Base-by-base conservation (phyloP, 1,139 yeast species). In the Hansenula sp. region DNA sequence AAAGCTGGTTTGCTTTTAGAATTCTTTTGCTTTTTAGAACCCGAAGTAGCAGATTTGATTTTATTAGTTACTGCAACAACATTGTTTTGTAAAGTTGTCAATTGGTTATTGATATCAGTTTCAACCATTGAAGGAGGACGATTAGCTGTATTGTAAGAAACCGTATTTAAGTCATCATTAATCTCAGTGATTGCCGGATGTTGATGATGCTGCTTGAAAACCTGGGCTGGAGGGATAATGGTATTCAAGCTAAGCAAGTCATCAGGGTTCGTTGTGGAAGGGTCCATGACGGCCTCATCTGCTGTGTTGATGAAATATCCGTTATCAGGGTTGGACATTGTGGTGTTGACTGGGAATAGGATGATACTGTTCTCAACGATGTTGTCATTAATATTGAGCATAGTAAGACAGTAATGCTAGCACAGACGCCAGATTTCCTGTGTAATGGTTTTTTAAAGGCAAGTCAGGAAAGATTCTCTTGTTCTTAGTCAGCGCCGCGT, bases 1-100 rank as follows among this genome's bases (percentile, higher is more conserved):
- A 93, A 93, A 0, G 96, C 94, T 1, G 97, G 96, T 44, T 90
- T 67, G 5, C 72, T 60, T 55, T 58, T 61, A 15, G 67, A 62
- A 5, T 53, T 55, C 3, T 55, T 55, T 8, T 60, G 45, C 37
- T 56, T 50, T 15, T 60, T 36, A 16, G 32, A 8, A 11, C 9
- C 3, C 8, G 35, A 10, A 8, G 6, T 10, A 15, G 24, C 12
- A 9, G 13, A 35, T 35, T 24, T 27, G 13, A 25, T 12, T 9
- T 27, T 16, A 11, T 28, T 36, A 11, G 32, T 17, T 17, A 32
- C 25, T 21, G 25, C 25, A 21, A 21, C 25, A 21, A 21, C 25
- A 21, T 21, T 21, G 25, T 28, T 28, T 11, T 28, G 31, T 12
- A 12, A 7, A 6, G 31, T 28, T 6, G 31, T 11, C 31, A 28